Evolutionary conservation across 768 basidiomycete genomes (phyloP).

Genomic region (Boletus pseudopeckii): DNA sequence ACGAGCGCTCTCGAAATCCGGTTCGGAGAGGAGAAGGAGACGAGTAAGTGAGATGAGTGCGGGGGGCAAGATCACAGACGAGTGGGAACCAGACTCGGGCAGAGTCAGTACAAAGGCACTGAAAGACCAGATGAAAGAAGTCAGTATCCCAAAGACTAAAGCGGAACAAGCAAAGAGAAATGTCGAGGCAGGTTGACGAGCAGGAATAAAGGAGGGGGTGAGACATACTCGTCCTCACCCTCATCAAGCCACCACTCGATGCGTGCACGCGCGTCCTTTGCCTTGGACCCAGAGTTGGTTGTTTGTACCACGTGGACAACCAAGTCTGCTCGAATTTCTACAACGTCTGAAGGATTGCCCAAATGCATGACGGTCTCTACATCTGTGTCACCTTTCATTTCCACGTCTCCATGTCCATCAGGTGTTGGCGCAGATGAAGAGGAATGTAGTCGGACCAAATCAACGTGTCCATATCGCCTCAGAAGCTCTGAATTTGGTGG

Average conservation of each 20-base stretch:
- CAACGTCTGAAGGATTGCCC: constrained; percentile 80
- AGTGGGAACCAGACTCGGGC: constrained; percentile 44
- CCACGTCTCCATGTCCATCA: constrained; percentile 4
- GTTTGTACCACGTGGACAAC: constrained; percentile 43
- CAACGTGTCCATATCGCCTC: constrained; percentile 93
- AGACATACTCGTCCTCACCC: constrained; percentile 81
- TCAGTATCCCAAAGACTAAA: neutral
- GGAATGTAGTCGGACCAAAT: constrained; percentile 57
- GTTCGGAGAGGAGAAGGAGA: constrained; percentile 52
- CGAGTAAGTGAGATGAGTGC: constrained; percentile 65
- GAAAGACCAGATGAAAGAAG: neutral
- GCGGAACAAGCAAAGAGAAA: neutral
- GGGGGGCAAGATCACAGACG: constrained; percentile 51
- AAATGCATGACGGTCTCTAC: constrained; percentile 8
- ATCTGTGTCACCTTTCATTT: constrained; percentile 17
- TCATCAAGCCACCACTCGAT: constrained; percentile 95
- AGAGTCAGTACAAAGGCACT: constrained; percentile 10
- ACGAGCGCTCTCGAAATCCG: constrained; percentile 58
- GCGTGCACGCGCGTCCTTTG: constrained; percentile 31
- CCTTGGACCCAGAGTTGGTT: constrained; percentile 10
- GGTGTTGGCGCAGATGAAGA: constrained; percentile 8
- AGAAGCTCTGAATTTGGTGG: constrained; percentile 90
- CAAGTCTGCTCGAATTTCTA: constrained; percentile 72
- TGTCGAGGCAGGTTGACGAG: too few species aligned
- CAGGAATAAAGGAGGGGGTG: neutral